Evolutionary conservation across 805 yeast genomes (phyloP), one percentile per base, ranked within the genome.

Genomic region (Hyphopichia homilentoma): DNA sequence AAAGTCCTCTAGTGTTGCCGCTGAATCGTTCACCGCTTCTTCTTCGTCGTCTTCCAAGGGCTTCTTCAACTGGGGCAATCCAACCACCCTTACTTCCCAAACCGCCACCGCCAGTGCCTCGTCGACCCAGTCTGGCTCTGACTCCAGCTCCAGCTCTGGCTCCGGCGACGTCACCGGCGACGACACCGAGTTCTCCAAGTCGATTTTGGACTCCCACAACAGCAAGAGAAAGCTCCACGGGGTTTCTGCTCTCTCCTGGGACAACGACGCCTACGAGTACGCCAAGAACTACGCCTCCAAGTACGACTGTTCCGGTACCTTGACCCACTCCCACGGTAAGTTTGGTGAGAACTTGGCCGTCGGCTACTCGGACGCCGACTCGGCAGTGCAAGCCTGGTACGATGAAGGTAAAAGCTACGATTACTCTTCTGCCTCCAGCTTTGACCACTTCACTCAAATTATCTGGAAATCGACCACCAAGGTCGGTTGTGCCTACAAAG

Each of bases 361-460:
- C 27, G 74, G 74, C 22, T 48, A 53, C 43, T 34, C 58, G 27
- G 36, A 43, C 28, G 57, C 64, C 16, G 44, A 48, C 8, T 30
- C 53, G 14, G 68, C 68, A 6, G 48, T 62, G 5, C 39, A 47
- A 9, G 68, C 68, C 13, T 65, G 72, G 72, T 64, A 65, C 48
- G 52, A 40, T 26, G 70, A 64, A 47, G 66, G 65, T 32, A 35
- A 45, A 5, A 44, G 44, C 27, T 59, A 53, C 38, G 47, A 52
- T 30, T 56, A 45, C 44, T 21, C 45, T 34, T 45, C 60, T 30
- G 67, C 70, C 28, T 46, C 58, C 28, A 53, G 60, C 34, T 66
- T 60, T 35, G 58, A 64, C 44, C 95, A 86, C 58, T 86, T 84
- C 61, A 83, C 94, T 14, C 93, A 84, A 55, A 63, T 85, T 28